Evolutionary conservation across 768 basidiomycete genomes (phyloP).

Genomic region (Gymnopilus dilepis): DNA sequence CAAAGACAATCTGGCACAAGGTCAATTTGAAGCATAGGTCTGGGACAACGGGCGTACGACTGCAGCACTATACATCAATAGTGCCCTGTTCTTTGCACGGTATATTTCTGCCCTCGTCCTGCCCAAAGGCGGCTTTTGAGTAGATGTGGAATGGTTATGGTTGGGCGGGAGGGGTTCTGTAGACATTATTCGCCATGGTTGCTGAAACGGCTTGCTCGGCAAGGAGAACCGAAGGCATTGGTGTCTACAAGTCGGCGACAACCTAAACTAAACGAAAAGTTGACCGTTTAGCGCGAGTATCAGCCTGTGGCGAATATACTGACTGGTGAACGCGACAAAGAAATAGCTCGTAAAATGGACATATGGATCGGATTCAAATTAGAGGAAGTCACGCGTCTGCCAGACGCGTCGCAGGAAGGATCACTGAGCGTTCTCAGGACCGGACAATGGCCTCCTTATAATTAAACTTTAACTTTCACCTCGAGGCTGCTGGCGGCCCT

Average conservation of each 20-base stretch:
- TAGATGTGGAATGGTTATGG: constrained; percentile 1
- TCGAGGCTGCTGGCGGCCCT: constrained; percentile 23
- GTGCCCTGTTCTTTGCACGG: constrained; percentile 65
- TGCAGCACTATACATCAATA: constrained; percentile 86
- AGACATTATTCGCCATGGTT: constrained; percentile 16
- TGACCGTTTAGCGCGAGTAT: neutral
- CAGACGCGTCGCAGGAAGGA: neutral
- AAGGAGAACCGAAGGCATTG: constrained; percentile 8
- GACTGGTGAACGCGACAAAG: constrained; percentile 17
- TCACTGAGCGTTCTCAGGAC: no score
- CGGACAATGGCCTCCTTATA: neutral
- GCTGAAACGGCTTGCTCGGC: constrained; percentile 7
- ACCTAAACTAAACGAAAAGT: constrained; percentile 21
- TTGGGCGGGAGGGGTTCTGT: constrained; percentile 10
- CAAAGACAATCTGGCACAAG: constrained; percentile 67
- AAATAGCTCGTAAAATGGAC: constrained; percentile 18
- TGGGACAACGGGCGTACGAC: constrained; percentile 53
- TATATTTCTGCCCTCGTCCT: constrained; percentile 46
- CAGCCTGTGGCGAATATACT: neutral
- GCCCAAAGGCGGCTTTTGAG: constrained; percentile 8
- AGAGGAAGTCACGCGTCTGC: neutral
- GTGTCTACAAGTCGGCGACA: constrained; percentile 17
- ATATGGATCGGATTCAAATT: constrained; percentile 11
- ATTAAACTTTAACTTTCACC: constrained; percentile 7
- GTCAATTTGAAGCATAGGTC: constrained; percentile 1